Evolutionary conservation across 768 basidiomycete genomes (phyloP), one percentile per base, ranked within the genome.

Genomic region (Russula virescens): DNA sequence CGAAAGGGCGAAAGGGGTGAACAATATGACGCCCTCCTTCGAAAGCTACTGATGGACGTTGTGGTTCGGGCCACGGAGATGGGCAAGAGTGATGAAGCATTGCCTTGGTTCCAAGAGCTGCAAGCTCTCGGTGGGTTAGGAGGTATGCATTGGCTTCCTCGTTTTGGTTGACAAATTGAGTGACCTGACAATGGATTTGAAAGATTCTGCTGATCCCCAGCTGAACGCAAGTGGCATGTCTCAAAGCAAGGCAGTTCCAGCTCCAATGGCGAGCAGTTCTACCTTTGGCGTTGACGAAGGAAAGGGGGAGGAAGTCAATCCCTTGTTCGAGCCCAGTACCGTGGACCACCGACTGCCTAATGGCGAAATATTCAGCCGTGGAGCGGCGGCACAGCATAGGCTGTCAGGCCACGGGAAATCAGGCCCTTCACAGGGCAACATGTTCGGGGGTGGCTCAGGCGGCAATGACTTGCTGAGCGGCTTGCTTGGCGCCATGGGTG

Each of bases 361-460:
- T 16, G 62, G 54, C 10, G 58, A 63, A 40, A 55, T 63, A 25
- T 9, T 59, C 26, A 63, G 58, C 40, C 62, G 58, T 21, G 62
- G 52, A 35, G 48, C 35, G 4, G 35, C 49, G 1, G 62, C 56
- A 19, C 45, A 63, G 21, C 56, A 56, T 48, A 18, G 62, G 28
- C 47, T 34, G 19, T 21, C 40, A 19, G 47, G 23, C 23, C 46
- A 55, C 18, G 40, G n/a, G n/a, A n/a, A n/a, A n/a, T n/a, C n/a
- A n/a, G n/a, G 61, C 7, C 49, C 49, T n/a, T 19, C 16, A 10
- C 21, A 13, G 18, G 56, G 35, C 10, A 31, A 23, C n/a, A 5
- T 47, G 13, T 19, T 47, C 3, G 38, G 62, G n/a, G 16, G 19
- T 13, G n/a, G 40, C 10, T 3, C 62, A 16, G 51, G 62, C 5